A percentile compares a stretch with the other conserved stretches of the same genome.
phyloP scores from a whole-genome alignment of 441 rosid species.

The Aleurites moluccanus region DNA sequence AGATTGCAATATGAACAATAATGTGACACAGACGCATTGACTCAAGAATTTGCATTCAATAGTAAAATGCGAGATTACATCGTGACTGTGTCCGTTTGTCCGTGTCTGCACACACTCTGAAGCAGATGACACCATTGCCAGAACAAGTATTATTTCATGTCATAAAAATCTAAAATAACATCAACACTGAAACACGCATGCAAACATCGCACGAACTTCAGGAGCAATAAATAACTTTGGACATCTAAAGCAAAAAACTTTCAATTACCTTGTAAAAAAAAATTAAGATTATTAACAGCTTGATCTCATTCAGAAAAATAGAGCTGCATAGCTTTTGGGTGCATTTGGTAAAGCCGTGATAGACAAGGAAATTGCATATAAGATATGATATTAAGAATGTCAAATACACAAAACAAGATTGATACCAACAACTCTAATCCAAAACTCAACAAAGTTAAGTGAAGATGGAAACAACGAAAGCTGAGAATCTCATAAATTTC shows the following conservation, averaged over 20 bases:
- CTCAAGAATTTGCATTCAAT: neutral
- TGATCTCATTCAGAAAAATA: neutral
- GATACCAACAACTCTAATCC: neutral
- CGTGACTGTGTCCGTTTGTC: neutral
- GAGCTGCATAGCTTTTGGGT: neutral
- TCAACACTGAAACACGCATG: neutral
- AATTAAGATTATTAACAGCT: neutral
- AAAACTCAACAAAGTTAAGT: neutral
- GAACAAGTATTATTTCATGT: neutral
- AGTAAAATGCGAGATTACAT: neutral
- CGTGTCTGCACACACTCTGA: neutral
- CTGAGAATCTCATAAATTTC: neutral
- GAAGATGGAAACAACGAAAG: neutral
- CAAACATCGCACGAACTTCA: neutral
- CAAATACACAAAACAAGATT: neutral
- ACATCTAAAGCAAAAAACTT: constrained; percentile 1
- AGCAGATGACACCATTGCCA: neutral
- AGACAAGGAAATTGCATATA: neutral
- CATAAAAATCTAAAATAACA: neutral
- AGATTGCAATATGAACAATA: neutral
- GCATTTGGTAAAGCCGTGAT: no score
- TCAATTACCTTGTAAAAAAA: neutral
- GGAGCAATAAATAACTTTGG: neutral
- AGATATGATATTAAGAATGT: neutral
- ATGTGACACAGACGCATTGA: neutral